Evolutionary conservation across 1,139 yeast species (phyloP), one percentile per base, ranked within the genome.

Genomic region (Geotrichum aggregatum): DNA sequence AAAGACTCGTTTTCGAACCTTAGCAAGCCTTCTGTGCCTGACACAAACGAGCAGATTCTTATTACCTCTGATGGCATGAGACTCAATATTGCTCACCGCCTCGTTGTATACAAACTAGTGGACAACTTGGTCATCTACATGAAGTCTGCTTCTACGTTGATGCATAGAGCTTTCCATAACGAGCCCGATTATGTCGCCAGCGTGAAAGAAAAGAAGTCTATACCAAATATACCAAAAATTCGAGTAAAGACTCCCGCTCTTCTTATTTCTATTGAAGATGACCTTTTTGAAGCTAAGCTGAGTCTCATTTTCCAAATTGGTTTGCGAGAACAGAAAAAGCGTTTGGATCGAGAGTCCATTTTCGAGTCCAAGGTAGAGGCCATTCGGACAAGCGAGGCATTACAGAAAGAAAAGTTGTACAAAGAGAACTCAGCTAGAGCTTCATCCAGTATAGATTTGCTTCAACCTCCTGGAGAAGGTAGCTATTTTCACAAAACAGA

Each of bases 261-360:
- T 5, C 62, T 76, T 1, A 70, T 84, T 47, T 63, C 71, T 10
- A 71, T 84, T 69, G 88, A 82, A 55, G 96, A 89, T 68, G 96
- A 91, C 68, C 88, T 94, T 4, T 88, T 92, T 66, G 98, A 91
- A 67, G 70, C 84, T 1, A 84, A 88, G 60, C 69, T 91, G 54
- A 80, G 79, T 41, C 77, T 85, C 77, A 83, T 87, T 24, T 87
- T 79, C 66, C 92, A 86, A 62, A 76, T 87, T 33, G 96, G 96
- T 1, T 59, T 76, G 49, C 69, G 78, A 3, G 97, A 88, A 62
- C 95, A 87, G 63, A 72, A 78, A 54, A 74, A 77, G 54, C 72
- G 97, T 50, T 55, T 79, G 43, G 89, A 83, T 45, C 80, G 84
- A 60, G 66, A 74, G 41, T 68, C 70, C 4, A 69, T 80, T 4